Conservation (phyloP, 2,329 filamentous ascomycete species). For the Colletotrichum orchidophilum region DNA sequence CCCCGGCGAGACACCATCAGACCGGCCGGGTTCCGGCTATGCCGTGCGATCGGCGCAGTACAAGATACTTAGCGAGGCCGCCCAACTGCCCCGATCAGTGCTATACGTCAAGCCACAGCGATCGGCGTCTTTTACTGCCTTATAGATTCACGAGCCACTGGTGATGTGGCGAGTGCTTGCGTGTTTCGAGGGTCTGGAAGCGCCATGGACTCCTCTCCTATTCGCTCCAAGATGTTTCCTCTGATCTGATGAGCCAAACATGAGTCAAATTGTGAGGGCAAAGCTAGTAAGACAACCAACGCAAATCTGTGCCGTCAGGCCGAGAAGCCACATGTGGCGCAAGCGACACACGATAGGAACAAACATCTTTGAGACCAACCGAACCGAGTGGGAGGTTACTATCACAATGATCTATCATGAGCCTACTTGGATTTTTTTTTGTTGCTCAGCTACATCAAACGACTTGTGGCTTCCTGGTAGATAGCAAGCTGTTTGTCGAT, state of each 20-base stretch:
- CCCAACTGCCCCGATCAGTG: neutral
- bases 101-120: conserved; percentile 27
- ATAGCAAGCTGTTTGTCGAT: neutral
- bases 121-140: conserved; percentile 2
- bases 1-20: neutral
- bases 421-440: neutral
- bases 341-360: neutral
- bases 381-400: neutral
- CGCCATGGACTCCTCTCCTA: neutral
- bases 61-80: conserved; percentile 20
- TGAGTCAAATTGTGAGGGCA: neutral
- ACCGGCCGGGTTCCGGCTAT: conserved; percentile 17
- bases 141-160: conserved; percentile 8
- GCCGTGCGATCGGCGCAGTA: conserved; percentile 15
- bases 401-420: neutral
- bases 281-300: no score
- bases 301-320: neutral
- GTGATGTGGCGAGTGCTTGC: conserved; percentile 34
- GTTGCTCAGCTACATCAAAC: neutral
- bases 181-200: conserved; percentile 20
- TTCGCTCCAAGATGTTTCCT: neutral
- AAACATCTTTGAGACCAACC: neutral
- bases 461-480: neutral
- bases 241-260: neutral
- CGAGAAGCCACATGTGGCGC: neutral